phyloP scores from a whole-genome alignment of 2,329 filamentous ascomycete species.

The Metarhizium rileyi region DNA sequence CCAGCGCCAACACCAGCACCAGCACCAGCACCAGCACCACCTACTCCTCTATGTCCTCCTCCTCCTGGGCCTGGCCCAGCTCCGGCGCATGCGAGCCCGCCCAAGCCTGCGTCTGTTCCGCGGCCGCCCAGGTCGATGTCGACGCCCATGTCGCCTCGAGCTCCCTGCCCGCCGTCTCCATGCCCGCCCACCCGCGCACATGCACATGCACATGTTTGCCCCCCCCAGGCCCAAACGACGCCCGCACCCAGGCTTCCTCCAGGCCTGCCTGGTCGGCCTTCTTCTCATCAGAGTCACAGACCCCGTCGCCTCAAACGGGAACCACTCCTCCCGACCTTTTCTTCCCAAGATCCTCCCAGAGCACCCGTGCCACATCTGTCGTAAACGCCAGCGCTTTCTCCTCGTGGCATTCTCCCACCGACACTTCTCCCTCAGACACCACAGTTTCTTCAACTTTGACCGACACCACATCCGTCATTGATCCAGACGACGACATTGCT shows the following conservation, averaged over 20 bases:
- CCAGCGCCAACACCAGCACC: conserved; percentile 4
- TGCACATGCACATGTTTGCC: conserved; percentile 10
- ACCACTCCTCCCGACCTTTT: conserved; percentile 18
- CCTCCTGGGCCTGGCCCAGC: too few species aligned
- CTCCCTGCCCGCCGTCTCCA: too few species aligned
- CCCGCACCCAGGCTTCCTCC: conserved; percentile 19
- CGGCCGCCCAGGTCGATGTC: too few species aligned
- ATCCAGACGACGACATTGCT: conserved; percentile 11
- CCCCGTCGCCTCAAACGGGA: conserved; percentile 26
- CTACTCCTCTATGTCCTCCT: too few species aligned
- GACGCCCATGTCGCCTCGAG: too few species aligned
- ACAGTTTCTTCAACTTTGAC: conserved; percentile 15
- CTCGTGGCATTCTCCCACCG: conserved; percentile 27
- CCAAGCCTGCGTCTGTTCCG: conserved; percentile 10
- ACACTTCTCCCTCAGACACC: conserved; percentile 15
- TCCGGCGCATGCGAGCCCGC: conserved; percentile 10
- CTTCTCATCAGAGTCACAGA: conserved; percentile 21
- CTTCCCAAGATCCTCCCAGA: conserved; percentile 11
- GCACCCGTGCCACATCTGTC: conserved; percentile 8
- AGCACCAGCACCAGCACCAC: conserved; percentile 3
- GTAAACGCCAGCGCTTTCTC: conserved; percentile 13
- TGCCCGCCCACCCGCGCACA: conserved; percentile 15
- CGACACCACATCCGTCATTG: conserved; percentile 14
- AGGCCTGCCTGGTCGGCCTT: conserved; percentile 17
- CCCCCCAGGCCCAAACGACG: too few species aligned